Evolutionary conservation across 495 filamentous ascomycete species (phyloP), one percentile per base, ranked within the genome.

Genomic region (Bombardia bombarda): DNA sequence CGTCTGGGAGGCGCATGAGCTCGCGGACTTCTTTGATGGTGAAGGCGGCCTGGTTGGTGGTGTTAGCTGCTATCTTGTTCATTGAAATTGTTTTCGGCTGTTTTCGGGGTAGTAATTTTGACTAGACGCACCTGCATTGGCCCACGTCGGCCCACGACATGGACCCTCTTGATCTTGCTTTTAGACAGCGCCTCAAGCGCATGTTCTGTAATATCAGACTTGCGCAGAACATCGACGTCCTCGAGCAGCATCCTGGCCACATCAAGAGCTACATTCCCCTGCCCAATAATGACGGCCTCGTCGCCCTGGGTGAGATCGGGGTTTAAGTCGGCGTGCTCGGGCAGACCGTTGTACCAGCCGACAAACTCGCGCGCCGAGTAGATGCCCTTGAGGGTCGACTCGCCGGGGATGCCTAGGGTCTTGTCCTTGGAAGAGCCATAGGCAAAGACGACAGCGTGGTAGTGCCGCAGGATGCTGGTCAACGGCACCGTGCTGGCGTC

Each of bases 271-370:
- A 97, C 92, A 60, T 98, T 98, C 1, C 92, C 92, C 55, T 97
- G 89, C 2, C 92, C 92, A 45, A 98, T 82, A 31, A 98, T 75
- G 14, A 94, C 79, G 3, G 87, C 93, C 51, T 90, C 78, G 34
- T 95, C 89, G 2, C 85, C 87, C 7, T 72, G 66, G 1, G 77
- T 77, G 12, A 97, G 75, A 53, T 87, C 78, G 1, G 90, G 92
- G 13, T 72, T 69, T n/a, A 95, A 64, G 50, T 77, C 60, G 19
- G 84, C 75, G 58, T 86, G 84, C 53, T 94, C 84, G 0, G 92
- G 93, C 0, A 95, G 73, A 14, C 93, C 90, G 57, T 97, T 97
- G 63, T 98, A 98, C 92, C 92, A 98, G 13, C 90, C 92, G 5
- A 98, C 93, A 62, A 97, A 98, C 38, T 87, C 84, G 6, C 92